Conservation (phyloP, 495 filamentous ascomycete species). For the Astrothelium macrocarpum region DNA sequence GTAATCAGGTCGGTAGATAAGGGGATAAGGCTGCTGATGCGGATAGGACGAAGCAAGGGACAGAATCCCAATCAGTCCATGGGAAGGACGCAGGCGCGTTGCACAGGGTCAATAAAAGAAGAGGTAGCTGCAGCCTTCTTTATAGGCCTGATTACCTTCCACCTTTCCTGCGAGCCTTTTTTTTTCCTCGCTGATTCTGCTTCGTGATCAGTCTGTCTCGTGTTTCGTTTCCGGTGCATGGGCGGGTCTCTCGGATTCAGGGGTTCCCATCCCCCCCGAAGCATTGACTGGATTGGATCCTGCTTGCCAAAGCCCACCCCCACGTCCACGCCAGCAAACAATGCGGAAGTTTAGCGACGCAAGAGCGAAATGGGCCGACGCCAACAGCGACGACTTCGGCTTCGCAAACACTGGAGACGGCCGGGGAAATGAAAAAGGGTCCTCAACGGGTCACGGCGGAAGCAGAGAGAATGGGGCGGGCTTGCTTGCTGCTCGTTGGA, state of each 20-base stretch:
- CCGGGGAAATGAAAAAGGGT: not conserved
- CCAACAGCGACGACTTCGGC: not conserved
- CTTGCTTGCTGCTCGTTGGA: not conserved
- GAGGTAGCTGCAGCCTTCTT: not conserved
- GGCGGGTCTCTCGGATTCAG: not conserved
- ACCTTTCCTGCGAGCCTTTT: not conserved
- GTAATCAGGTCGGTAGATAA: not conserved
- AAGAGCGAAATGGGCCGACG: not conserved
- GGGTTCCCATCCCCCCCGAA: too few relatives aligned
- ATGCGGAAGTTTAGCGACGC: not conserved
- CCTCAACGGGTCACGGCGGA: not conserved
- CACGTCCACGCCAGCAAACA: not conserved
- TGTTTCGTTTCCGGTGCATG: not conserved
- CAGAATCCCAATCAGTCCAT: not conserved
- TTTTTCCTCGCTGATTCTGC: not conserved
- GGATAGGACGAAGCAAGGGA: constrained; percentile 4
- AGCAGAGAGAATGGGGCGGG: too few relatives aligned
- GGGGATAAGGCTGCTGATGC: not conserved
- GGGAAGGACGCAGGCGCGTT: not conserved
- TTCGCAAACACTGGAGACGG: not conserved
- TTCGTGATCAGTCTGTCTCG: not conserved
- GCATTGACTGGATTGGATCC: too few relatives aligned
- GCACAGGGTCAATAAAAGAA: not conserved
- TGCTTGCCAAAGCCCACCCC: too few relatives aligned
- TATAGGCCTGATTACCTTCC: not conserved